Evolutionary conservation across 1,139 yeast genomes (phyloP), one percentile per base, ranked within the genome.

Genomic region (Saccharomyces hybrid): DNA sequence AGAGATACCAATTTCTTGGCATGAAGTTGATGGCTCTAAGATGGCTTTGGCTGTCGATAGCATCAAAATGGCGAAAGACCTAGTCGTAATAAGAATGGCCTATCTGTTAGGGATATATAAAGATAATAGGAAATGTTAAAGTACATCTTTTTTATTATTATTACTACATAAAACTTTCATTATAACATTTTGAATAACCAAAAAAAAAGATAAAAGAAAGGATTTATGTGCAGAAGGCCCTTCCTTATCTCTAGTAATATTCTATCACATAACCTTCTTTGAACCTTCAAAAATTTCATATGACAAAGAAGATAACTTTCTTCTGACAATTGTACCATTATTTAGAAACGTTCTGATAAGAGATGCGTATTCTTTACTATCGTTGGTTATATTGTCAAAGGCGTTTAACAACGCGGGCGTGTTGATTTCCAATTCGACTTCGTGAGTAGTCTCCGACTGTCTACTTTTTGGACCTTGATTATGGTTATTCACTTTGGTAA

Each of bases 1-100:
- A 51, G 99, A 93, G 72, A 81, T 90, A 31, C 84, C 97, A 13
- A 89, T 93, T 47, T 87, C 87, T 59, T 93, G 99, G 99, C 97
- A 90, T 70, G 99, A 93, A 72, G 93, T 93, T 52, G 95, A 81
- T 63, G 99, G 99, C 0, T 88, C 96, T 49, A 93, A 93, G 71
- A 86, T 93, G 69, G 97, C 86, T 66, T 77, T 93, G 59, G 97
- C 97, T 5, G 79, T 86, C 62, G 99, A 93, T 71, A 85, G 95
- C 54, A 82, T 93, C 56, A 83, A 80, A 57, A 93, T 93, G 99
- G 99, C 98, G n/a, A 80, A 88, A 53, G 99, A 93, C 67, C 76
- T 93, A 72, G 88, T 95, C 50, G 91, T 90, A 38, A 93, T 95
- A 52, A 78, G 99, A 65, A 72, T 90, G 71, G 97, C 97, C 3